These are phyloP conservation scores for Carex scoparia DNA, from an alignment of 176 grass and related monocot species.

Conservation along the genomic window DNA sequence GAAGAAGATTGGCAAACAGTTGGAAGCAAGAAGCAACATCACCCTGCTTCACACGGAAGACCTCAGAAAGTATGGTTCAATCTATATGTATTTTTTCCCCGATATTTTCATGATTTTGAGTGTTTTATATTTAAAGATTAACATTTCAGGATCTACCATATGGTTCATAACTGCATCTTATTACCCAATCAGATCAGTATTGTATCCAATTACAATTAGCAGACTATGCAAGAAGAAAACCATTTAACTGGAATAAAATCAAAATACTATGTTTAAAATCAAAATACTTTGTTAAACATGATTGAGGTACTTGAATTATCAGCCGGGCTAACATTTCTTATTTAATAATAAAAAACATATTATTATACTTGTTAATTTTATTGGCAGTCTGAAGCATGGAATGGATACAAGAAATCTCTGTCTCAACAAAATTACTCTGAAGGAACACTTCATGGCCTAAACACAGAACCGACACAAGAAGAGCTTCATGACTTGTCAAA, in stretches of 20 bases:
- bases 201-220: not conserved
- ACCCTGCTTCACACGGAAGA: slow-evolving; percentile 30
- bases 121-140: not conserved
- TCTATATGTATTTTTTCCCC: not conserved
- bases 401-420: slow-evolving; percentile 53
- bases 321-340: not conserved
- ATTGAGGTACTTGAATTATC: not conserved
- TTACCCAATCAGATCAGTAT: not conserved
- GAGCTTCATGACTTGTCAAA: slow-evolving; percentile 67
- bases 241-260: not conserved
- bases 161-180: not conserved
- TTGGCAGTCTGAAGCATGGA: slow-evolving; percentile 71
- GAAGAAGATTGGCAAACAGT: slow-evolving; percentile 65
- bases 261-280: not conserved
- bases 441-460: slow-evolving; percentile 47
- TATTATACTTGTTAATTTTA: slow-evolving; percentile 21
- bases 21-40: slow-evolving; percentile 43
- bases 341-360: not conserved
- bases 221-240: not conserved
- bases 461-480: slow-evolving; percentile 65
- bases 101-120: not conserved
- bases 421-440: slow-evolving; percentile 78
- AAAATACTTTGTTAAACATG: not conserved
- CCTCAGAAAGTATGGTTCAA: slow-evolving; percentile 54
- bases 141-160: not conserved